These are phyloP conservation scores for Wallacemonas rigidus DNA, from an alignment of 208 protist species.

Conservation along the genomic window DNA sequence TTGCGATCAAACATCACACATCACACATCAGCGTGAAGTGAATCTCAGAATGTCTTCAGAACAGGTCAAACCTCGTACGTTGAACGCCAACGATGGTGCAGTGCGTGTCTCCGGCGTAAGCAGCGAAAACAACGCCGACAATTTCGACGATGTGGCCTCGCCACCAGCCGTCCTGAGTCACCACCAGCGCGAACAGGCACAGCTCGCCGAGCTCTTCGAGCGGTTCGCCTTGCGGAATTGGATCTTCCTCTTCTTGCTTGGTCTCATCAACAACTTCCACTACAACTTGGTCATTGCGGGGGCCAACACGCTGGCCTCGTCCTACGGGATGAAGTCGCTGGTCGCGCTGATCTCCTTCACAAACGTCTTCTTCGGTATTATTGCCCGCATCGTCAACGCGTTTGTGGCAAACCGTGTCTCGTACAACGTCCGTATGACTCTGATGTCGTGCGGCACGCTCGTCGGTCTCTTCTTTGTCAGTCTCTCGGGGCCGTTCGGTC, in stretches of 20 bases:
- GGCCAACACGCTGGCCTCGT: constrained; percentile 41
- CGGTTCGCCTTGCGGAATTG: constrained; percentile 31
- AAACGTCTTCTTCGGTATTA: constrained; percentile 88
- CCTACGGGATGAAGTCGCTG: constrained; percentile 64
- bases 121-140: not conserved
- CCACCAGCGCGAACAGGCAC: constrained; percentile 26
- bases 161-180: constrained; percentile 11
- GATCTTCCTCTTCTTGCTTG: constrained; percentile 61
- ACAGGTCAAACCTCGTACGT: too few relatives aligned
- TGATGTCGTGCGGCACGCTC: constrained; percentile 45
- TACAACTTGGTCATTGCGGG: constrained; percentile 83
- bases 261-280: constrained; percentile 92
- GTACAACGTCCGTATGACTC: constrained; percentile 75
- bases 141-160: not conserved
- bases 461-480: constrained; percentile 82
- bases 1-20: too few relatives aligned
- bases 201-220: constrained; percentile 29
- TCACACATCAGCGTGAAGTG: too few relatives aligned
- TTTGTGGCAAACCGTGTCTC: constrained; percentile 68
- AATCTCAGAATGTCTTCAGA: too few relatives aligned
- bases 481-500: constrained; percentile 54
- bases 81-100: not conserved
- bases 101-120: not conserved
- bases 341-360: constrained; percentile 71
- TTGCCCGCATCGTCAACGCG: constrained; percentile 72